Percentiles rank a stretch among this genome's conserved stretches.
Evolutionary conservation across 2,329 filamentous ascomycete genomes (phyloP).

Genomic region (Trichoderma breve): DNA sequence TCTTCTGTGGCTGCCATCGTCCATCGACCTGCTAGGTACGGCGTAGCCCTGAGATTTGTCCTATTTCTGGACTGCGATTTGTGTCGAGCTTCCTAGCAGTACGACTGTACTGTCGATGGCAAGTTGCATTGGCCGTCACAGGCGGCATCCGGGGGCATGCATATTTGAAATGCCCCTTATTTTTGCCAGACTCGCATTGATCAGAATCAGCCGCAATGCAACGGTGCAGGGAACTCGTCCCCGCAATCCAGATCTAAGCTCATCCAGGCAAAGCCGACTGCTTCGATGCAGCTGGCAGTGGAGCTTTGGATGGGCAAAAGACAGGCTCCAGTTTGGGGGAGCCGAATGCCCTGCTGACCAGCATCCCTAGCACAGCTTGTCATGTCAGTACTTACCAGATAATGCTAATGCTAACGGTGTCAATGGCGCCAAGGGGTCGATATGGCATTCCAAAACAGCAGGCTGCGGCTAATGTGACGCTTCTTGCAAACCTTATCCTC

Average conservation of each 20-base stretch:
- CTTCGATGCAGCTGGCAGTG: conserved; percentile 4
- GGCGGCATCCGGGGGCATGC: not conserved
- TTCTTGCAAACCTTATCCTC: not conserved
- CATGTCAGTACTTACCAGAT: not conserved
- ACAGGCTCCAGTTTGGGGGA: not conserved
- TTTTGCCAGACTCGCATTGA: not conserved
- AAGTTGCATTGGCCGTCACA: not conserved
- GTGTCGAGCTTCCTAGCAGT: not conserved
- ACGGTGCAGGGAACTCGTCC: not conserved
- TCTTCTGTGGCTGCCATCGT: not conserved
- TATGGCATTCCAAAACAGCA: not conserved
- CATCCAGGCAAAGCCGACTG: conserved; percentile 1
- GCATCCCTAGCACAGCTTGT: not conserved
- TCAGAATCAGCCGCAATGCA: conserved; percentile 15
- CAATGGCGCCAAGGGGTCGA: not conserved
- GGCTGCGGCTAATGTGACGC: not conserved
- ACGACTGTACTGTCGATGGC: not conserved
- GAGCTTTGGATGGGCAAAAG: not conserved
- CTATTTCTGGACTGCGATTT: not conserved
- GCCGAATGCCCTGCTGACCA: not conserved
- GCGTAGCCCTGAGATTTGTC: not conserved
- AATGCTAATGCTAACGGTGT: not conserved
- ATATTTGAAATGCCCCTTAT: not conserved
- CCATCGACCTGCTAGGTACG: not conserved
- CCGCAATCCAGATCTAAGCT: conserved; percentile 15